Percentiles rank a stretch among this genome's conserved stretches.
phyloP scores from a whole-genome alignment of 345 rosid genomes.

The Lumnitzera littorea region DNA sequence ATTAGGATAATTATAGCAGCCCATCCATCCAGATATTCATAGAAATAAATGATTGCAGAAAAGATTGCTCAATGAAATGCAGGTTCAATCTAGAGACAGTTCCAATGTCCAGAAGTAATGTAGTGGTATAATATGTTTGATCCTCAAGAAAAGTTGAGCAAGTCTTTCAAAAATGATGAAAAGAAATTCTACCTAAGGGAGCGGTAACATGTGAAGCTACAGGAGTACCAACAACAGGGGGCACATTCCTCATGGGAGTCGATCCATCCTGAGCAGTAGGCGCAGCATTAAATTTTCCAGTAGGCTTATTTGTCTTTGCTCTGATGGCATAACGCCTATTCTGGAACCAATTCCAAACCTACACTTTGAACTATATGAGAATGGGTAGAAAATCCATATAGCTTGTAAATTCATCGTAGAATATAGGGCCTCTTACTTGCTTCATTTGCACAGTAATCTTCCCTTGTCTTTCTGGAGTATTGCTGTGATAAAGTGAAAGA shows the following conservation, averaged over 20 bases:
- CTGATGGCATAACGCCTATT: constrained; percentile 92
- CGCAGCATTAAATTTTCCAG: constrained; percentile 70
- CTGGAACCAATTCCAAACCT: constrained; percentile 99
- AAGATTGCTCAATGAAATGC: too few relatives aligned
- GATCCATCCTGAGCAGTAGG: constrained; percentile 62
- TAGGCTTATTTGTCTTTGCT: constrained; percentile 71
- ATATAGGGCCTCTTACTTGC: constrained; percentile 49
- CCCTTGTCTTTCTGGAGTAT: constrained; percentile 72
- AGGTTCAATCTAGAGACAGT: too few relatives aligned
- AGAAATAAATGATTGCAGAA: too few relatives aligned
- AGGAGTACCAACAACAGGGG: constrained; percentile 46
- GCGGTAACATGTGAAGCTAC: constrained; percentile 39
- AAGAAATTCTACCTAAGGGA: constrained; percentile 42
- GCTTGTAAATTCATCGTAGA: constrained; percentile 3
- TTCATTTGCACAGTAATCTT: constrained; percentile 84
- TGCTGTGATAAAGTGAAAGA: constrained; percentile 38
- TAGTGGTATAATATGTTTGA: not conserved
- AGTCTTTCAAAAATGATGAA: not conserved
- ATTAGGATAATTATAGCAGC: too few relatives aligned
- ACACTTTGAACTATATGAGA: constrained; percentile 7
- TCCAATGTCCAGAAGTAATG: not conserved
- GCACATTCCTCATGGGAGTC: constrained; percentile 45
- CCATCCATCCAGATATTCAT: too few relatives aligned
- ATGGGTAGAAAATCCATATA: constrained; percentile 3
- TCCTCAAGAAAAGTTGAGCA: not conserved